Percentiles rank a stretch among this genome's conserved stretches.
These are phyloP conservation scores for Capsella rubella DNA, from an alignment of 441 rosid genomes.

Conservation along the genomic window DNA sequence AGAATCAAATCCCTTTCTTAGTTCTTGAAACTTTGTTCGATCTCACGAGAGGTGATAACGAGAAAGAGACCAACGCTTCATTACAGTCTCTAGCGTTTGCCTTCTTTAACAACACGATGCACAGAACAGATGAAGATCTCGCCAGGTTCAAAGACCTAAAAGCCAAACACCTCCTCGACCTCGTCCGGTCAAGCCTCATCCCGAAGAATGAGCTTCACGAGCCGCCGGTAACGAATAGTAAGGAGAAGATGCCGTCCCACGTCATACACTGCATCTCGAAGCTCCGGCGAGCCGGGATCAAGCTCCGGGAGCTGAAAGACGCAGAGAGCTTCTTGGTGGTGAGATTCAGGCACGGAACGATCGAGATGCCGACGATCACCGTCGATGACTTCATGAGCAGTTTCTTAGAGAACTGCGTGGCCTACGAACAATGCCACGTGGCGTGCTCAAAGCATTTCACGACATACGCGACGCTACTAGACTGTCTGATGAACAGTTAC, in stretches of 20 bases:
- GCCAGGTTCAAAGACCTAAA: conserved; percentile 35
- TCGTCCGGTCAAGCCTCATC: conserved; percentile 58
- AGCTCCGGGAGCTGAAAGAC: conserved; percentile 37
- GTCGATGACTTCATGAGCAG: conserved; percentile 55
- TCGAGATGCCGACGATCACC: conserved; percentile 65
- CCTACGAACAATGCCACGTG: conserved; percentile 59
- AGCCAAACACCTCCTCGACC: conserved; percentile 70
- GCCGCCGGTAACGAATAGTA: background rate
- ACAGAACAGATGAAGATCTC: conserved; percentile 49
- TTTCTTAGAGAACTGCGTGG: conserved; percentile 57
- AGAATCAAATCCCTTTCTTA: conserved; percentile 75
- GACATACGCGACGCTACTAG: conserved; percentile 56
- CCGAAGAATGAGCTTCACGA: conserved; percentile 39
- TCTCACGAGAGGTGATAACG: conserved; percentile 42
- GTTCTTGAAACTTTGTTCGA: conserved; percentile 62
- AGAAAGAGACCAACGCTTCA: conserved; percentile 41
- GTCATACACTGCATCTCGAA: conserved; percentile 65
- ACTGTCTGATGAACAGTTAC: conserved; percentile 55
- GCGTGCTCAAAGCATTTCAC: conserved; percentile 57
- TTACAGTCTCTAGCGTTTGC: conserved; percentile 50
- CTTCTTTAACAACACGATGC: conserved; percentile 60
- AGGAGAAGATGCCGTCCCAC: conserved; percentile 44
- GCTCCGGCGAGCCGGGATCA: conserved; percentile 74
- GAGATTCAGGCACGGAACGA: conserved; percentile 54
- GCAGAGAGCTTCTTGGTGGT: conserved; percentile 64